phyloP scores from a whole-genome alignment of 345 rosid genomes.

The Euphorbia lathyris region DNA sequence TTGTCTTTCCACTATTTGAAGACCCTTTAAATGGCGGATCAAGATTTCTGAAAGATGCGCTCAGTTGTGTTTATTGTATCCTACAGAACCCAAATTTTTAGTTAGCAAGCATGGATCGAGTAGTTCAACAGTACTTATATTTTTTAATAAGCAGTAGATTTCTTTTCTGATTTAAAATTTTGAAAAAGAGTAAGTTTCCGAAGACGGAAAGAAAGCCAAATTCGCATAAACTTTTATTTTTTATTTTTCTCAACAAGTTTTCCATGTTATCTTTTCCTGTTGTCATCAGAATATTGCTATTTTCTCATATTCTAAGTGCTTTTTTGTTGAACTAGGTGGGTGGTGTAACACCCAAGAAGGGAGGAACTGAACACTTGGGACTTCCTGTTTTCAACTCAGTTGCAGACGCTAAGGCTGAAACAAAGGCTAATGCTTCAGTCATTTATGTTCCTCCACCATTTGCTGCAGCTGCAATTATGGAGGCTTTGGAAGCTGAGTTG shows the following conservation, averaged over 20 bases:
- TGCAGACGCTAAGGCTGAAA: slow-evolving; percentile 94
- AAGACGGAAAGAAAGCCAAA: background rate
- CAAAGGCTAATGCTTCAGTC: slow-evolving; percentile 93
- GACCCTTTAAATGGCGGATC: no score
- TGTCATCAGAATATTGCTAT: background rate
- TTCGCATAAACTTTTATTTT: background rate
- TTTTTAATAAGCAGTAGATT: background rate
- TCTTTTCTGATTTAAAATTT: background rate
- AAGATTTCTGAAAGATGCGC: no score
- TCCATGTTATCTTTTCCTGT: background rate
- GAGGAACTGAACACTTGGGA: slow-evolving; percentile 94
- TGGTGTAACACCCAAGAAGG: slow-evolving; percentile 97
- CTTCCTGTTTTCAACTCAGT: slow-evolving; percentile 90
- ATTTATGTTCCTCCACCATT: slow-evolving; percentile 95
- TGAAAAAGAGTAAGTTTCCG: background rate
- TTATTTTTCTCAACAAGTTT: background rate
- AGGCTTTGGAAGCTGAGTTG: slow-evolving; percentile 84
- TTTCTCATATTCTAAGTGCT: background rate
- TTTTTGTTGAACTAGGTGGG: slow-evolving; percentile 53
- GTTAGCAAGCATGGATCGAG: no score
- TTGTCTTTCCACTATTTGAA: no score
- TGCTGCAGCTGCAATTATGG: slow-evolving; percentile 97
- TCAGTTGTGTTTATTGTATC: no score
- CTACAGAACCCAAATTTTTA: no score
- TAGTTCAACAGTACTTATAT: no score